Evolutionary conservation across 179 eudicot species (phyloP).

Genomic region (Nepenthes alata): DNA sequence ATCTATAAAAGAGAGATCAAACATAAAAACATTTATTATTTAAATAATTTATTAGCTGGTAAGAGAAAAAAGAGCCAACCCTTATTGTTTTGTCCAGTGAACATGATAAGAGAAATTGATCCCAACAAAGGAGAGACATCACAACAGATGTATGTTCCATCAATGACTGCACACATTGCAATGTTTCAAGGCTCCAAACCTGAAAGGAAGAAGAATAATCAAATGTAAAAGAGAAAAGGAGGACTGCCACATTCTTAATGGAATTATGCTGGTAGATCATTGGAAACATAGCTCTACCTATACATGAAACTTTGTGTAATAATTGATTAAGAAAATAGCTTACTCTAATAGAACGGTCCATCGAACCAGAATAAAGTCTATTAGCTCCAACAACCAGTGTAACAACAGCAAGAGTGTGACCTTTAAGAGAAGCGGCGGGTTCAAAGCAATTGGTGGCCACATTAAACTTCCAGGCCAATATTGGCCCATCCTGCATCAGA

Average conservation of each 20-base stretch:
- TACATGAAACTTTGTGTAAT: not conserved
- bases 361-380: slow-evolving; percentile 88
- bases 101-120: slow-evolving; percentile 76
- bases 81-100: slow-evolving; percentile 79
- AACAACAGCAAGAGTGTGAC: slow-evolving; percentile 71
- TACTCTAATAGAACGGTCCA: slow-evolving; percentile 74
- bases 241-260: not conserved
- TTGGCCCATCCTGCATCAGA: slow-evolving; percentile 61
- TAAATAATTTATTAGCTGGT: not conserved
- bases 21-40: not conserved
- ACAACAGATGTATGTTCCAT: slow-evolving; percentile 70
- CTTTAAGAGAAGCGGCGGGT: slow-evolving; percentile 74
- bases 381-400: slow-evolving; percentile 81
- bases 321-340: slow-evolving; percentile 11
- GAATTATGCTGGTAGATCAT: not conserved
- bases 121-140: slow-evolving; percentile 97
- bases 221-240: slow-evolving; percentile 1
- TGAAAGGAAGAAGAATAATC: slow-evolving; percentile 15
- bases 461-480: slow-evolving; percentile 88
- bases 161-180: slow-evolving; percentile 76
- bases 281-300: not conserved
- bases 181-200: slow-evolving; percentile 92
- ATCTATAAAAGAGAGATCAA: not conserved
- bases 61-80: slow-evolving; percentile 25
- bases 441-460: slow-evolving; percentile 59